A percentile compares a stretch with the other conserved stretches of the same genome.
Evolutionary conservation across 2,329 filamentous ascomycete genomes (phyloP).

Genomic region (Pseudocercospora pini-densiflorae): DNA sequence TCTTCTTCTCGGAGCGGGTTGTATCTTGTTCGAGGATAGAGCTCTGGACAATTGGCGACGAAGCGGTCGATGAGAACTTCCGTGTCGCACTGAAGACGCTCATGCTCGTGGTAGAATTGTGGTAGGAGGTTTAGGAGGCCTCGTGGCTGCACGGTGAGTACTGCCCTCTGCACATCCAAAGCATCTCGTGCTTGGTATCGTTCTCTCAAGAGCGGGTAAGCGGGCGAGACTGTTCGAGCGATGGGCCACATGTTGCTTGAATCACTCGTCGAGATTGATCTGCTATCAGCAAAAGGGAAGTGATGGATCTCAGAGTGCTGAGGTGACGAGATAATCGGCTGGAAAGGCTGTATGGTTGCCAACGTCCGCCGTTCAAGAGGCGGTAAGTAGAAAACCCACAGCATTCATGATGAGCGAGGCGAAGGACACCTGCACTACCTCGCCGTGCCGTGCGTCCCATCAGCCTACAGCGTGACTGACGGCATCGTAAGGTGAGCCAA

Average conservation of each 20-base stretch:
- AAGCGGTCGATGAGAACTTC: constrained; percentile 22
- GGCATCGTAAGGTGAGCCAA: background rate
- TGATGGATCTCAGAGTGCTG: background rate
- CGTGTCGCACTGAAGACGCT: constrained; percentile 14
- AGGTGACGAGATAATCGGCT: background rate
- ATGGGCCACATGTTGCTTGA: constrained; percentile 3
- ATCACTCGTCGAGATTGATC: background rate
- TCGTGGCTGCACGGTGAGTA: constrained; percentile 15
- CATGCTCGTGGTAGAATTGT: constrained; percentile 15
- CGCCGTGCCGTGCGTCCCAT: background rate
- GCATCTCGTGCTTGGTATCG: constrained; percentile 1
- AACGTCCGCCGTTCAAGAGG: background rate
- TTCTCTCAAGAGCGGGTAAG: constrained; percentile 1
- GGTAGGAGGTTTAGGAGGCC: constrained; percentile 15
- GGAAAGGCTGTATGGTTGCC: background rate
- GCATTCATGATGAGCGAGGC: background rate
- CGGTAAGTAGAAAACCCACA: background rate
- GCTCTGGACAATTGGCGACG: constrained; percentile 19
- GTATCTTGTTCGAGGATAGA: constrained; percentile 20
- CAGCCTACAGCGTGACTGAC: background rate
- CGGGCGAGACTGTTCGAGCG: background rate
- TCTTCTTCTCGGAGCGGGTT: constrained; percentile 23
- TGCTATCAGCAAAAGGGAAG: background rate
- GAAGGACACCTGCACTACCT: background rate
- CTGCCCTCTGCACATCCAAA: constrained; percentile 13